Percentiles rank a stretch among this genome's conserved stretches.
These are phyloP conservation scores for Gynostemma pentaphyllum DNA, from an alignment of 306 rosid genomes.

Conservation along the genomic window DNA sequence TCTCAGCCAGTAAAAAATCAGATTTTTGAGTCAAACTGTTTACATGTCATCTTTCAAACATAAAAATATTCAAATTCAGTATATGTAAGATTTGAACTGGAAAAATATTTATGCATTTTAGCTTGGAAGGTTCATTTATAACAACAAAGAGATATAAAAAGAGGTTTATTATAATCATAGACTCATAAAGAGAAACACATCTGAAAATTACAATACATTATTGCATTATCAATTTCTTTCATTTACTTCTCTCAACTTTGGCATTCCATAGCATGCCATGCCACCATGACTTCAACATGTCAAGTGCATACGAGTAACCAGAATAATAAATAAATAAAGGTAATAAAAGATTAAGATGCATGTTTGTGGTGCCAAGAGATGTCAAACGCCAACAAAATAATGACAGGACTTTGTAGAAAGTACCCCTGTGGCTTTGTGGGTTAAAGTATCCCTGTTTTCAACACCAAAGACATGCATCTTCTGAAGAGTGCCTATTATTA, in stretches of 20 bases:
- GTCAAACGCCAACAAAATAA: background rate
- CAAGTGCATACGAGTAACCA: background rate
- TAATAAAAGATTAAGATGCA: background rate
- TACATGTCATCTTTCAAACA: background rate
- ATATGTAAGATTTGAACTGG: background rate
- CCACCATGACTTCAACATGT: background rate
- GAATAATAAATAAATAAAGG: background rate
- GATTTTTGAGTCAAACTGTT: background rate
- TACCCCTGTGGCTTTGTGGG: conserved; percentile 99
- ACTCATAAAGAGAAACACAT: background rate
- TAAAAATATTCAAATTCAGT: background rate
- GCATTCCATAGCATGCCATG: background rate
- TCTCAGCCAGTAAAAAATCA: background rate
- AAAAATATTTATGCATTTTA: background rate
- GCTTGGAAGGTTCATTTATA: background rate
- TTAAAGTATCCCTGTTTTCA: conserved; percentile 96
- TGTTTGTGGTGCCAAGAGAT: background rate
- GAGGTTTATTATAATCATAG: background rate
- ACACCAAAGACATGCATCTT: conserved; percentile 97
- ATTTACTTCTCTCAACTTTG: background rate
- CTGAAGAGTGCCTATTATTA: conserved; percentile 96
- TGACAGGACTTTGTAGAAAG: conserved; percentile 12
- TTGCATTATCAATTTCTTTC: background rate
- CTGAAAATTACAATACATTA: background rate
- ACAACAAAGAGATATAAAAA: background rate